Base-by-base conservation (phyloP, 1,284 basidiomycete species). In the Ustilago cynodontis region DNA sequence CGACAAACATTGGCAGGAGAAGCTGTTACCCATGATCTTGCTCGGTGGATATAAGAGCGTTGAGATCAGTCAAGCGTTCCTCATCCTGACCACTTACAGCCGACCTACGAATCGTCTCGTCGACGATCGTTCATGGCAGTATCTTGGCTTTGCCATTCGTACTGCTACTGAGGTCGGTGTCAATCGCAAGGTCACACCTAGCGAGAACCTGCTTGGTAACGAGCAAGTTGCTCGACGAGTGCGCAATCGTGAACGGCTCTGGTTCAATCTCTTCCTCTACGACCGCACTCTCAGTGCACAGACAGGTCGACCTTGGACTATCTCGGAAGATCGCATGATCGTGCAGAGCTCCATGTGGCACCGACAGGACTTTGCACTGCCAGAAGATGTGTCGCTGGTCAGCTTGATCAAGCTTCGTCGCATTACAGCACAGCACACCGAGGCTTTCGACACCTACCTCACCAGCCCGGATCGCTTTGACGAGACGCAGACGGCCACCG, bases 51-150 rank as follows among this genome's bases (percentile, higher is more conserved):
- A 81, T 75, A 82, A 82, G 67, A 79, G 77, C 39, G 78, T 81
- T 54, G 81, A 82, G 65, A 79, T 82, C 58, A 71, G 73, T 39
- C 81, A 82, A 45, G 79, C 79, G 9, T 82, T 82, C 37, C 59
- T 82, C 14, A 71, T 82, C 53, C 50, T 81, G 53, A 76, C 79
- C 18, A 75, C 79, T 13, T 82, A 80, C 59, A 75, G 77, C 33
- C 75, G 74, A 28, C 81, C 81, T 11, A 81, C 81, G 3, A 71
- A 79, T 26, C 60, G 78, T 18, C 69, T 82, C 20, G 77, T 76
- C 14, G 81, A 82, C n/a, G 81, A 82, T 47, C 77, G 81, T 14
- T 79, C 79, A 4, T 82, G 81, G 81, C 81, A 82, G 56, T 81
- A 81, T 33, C 72, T 82, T 9, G 81, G 81, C 2, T 81, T 81